These are phyloP conservation scores for Mortierella sp. DNA, from an alignment of 371 early-diverging fungal genomes.

Conservation along the genomic window DNA sequence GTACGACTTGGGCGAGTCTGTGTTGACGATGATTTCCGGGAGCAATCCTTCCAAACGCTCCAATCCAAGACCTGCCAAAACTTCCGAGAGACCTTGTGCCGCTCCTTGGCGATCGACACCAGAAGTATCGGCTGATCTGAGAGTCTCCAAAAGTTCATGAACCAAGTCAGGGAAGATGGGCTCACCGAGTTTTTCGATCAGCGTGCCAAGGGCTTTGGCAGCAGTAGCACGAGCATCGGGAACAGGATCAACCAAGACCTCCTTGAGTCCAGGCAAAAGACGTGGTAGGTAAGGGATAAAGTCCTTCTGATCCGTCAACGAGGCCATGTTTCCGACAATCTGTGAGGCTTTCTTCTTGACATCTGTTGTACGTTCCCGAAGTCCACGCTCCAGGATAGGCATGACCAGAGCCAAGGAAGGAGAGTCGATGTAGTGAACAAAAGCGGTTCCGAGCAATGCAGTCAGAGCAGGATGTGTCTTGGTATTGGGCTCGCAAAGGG, in stretches of 20 bases:
- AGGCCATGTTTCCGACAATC: conserved; percentile 97
- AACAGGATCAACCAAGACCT: conserved; percentile 94
- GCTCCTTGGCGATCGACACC: conserved; percentile 97
- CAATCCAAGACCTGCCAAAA: conserved; percentile 90
- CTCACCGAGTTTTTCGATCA: conserved; percentile 94
- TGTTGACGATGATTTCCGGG: conserved; percentile 89
- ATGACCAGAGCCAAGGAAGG: conserved; percentile 95
- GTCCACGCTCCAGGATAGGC: conserved; percentile 93
- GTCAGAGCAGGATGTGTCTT: conserved; percentile 86
- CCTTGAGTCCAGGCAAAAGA: conserved; percentile 88
- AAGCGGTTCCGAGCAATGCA: conserved; percentile 90
- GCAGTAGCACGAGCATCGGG: conserved; percentile 95
- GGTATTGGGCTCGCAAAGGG: conserved; percentile 89
- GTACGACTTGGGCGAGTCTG: conserved; percentile 75
- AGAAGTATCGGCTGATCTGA: conserved; percentile 82
- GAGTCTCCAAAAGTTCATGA: conserved; percentile 82
- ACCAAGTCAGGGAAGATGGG: conserved; percentile 92
- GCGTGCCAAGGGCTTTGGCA: conserved; percentile 91
- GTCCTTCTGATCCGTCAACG: conserved; percentile 91
- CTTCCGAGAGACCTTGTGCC: conserved; percentile 96
- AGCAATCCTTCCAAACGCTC: conserved; percentile 88
- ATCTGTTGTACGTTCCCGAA: conserved; percentile 89
- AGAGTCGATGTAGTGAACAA: conserved; percentile 97
- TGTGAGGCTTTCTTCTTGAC: conserved; percentile 95
- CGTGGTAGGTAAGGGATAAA: conserved; percentile 86